A percentile compares a stretch with the other conserved stretches of the same genome.
Conservation (phyloP, 1,284 basidiomycete species). For the Sanghuangporus sanghuang region DNA sequence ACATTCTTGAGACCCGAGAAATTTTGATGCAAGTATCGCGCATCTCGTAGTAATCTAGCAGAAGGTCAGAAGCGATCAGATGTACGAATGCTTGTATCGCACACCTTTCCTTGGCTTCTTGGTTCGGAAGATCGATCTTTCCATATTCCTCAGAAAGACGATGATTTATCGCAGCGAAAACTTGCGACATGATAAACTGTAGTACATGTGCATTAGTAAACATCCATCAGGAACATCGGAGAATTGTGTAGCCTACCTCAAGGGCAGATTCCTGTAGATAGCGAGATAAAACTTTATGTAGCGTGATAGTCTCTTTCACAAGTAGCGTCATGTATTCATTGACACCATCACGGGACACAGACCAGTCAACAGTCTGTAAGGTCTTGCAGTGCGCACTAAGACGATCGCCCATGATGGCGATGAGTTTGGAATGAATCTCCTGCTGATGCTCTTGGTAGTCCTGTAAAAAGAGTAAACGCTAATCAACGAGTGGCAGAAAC, state of each 20-base stretch:
- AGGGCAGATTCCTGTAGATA: conserved; percentile 78
- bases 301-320: conserved; percentile 91
- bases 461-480: conserved; percentile 33
- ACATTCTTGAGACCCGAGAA: conserved; percentile 68
- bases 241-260: conserved; percentile 50
- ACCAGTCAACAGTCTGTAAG: conserved; percentile 79
- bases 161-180: conserved; percentile 64
- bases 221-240: not conserved
- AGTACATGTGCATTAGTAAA: not conserved
- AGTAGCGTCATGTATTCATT: conserved; percentile 89
- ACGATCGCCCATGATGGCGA: conserved; percentile 98
- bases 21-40: conserved; percentile 69
- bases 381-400: conserved; percentile 81
- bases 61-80: not conserved
- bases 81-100: conserved; percentile 22
- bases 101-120: conserved; percentile 79
- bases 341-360: conserved; percentile 47
- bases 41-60: conserved; percentile 69
- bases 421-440: conserved; percentile 96
- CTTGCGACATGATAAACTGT: conserved; percentile 59
- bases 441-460: conserved; percentile 99
- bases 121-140: conserved; percentile 73
- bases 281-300: conserved; percentile 94
- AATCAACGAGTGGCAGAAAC: conserved; percentile 1
- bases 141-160: conserved; percentile 81